Base-by-base conservation (phyloP, 495 filamentous ascomycete species). In the Aspergillus baeticus region DNA sequence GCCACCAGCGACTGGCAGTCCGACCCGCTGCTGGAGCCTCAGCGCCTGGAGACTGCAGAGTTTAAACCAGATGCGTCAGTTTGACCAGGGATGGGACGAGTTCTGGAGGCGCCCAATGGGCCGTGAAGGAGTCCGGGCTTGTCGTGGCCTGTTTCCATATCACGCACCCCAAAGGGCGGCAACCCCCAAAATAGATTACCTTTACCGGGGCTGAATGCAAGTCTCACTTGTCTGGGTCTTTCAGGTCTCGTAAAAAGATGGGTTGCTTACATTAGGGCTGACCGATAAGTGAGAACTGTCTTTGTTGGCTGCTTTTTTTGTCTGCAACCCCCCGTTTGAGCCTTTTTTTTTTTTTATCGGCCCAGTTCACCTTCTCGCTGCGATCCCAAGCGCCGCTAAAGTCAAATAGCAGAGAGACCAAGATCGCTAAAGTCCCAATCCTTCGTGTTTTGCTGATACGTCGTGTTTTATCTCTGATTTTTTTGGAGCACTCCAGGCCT, bases 181-280 rank as follows among this genome's bases (percentile, higher is more conserved):
- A 21, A 11, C 5, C 43, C 35, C 43, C n/a, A 26, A 41, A 48
- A 48, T 55, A 55, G 43, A 31, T 38, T n/a, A 34, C 7, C n/a
- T 46, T 36, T 15, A 38, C 37, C 17, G 42, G 54, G 55, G 55
- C 39, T 54, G 50, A 26, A 54, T 44, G 51, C 44, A 59, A 42
- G 57, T 59, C 44, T 59, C 51, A 59, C 50, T 59, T 18, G 43
- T 43, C 45, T 36, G 35, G 29, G 43, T 39, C 45, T 31, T 41
- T 41, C 13, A 15, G 6, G 7, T 21, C 47, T 22, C 21, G 33
- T 17, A 21, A 21, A 11, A 20, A 34, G 36, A 31, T 20, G 36
- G 47, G 39, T 34, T 54, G 14, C 21, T 22, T 34, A 14, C 23
- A n/a, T 47, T 55, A 48, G 52, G 54, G 44, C 44, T 48, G 44